Percentiles rank a stretch among this genome's conserved stretches.
These are phyloP conservation scores for Fonsecaea erecta DNA, from an alignment of 2,329 filamentous ascomycete genomes.

Conservation along the genomic window DNA sequence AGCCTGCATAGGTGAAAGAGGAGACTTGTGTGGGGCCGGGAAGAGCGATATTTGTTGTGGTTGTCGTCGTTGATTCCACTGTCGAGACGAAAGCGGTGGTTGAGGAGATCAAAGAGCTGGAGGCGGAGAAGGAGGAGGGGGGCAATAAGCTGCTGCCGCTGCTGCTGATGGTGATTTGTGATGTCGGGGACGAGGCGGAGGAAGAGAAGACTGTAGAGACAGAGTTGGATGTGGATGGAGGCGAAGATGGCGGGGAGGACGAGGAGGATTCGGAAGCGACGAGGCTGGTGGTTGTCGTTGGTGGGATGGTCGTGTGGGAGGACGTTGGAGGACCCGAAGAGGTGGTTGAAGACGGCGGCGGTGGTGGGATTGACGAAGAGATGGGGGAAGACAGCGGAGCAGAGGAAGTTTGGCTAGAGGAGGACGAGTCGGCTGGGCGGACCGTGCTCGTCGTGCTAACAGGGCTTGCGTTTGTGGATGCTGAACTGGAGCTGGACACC, in stretches of 20 bases:
- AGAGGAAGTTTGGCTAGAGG: background rate
- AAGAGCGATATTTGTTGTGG: conserved; percentile 5
- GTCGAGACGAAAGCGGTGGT: background rate
- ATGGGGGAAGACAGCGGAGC: background rate
- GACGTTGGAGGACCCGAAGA: conserved; percentile 42
- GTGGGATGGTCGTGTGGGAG: background rate
- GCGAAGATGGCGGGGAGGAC: background rate
- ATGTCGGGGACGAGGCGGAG: background rate
- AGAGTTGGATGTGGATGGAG: background rate
- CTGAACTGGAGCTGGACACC: background rate
- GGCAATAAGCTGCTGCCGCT: too few species aligned
- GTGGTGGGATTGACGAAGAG: background rate
- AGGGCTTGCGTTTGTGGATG: background rate
- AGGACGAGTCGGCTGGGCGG: background rate
- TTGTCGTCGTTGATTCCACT: background rate
- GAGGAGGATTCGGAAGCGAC: background rate
- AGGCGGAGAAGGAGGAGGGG: background rate
- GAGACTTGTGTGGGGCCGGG: conserved; percentile 24
- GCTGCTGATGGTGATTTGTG: background rate
- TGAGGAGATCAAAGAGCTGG: background rate
- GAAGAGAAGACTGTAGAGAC: background rate
- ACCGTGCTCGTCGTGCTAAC: background rate
- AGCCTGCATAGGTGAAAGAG: conserved; percentile 30
- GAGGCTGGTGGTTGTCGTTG: background rate
- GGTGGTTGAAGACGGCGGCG: background rate